Base-by-base conservation (phyloP, 257 asterid genomes). In the Jacaranda copaia region DNA sequence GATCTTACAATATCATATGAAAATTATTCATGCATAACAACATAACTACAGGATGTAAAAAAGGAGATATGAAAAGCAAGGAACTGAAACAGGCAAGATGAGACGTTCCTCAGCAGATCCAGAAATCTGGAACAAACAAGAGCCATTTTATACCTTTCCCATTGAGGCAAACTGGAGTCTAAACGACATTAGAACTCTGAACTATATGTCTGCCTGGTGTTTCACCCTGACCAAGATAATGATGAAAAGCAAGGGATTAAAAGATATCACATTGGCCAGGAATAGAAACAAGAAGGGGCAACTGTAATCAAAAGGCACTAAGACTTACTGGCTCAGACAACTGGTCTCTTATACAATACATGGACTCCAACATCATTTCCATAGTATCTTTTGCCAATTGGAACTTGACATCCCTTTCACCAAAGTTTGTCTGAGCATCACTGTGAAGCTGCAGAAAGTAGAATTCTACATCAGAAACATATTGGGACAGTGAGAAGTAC, bases 321-420 rank as follows among this genome's bases (percentile, higher is more conserved):
- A 25, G 56, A 81, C 85, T 79, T 66, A 87, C 91, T 74, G 78
- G 80, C 55, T 81, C 89, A 35, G 88, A 74, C 74, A 85, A 56
- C 56, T 81, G 82, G 67, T 81, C 87, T 77, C 83, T 77, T 57
- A 80, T 72, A 59, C 72, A 64, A 73, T 90, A 84, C 92, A 90
- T 88, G 81, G 96, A 88, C 73, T 85, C 81, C 84, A 90, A 75
- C 92, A 85, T 88, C 84, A 83, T 78, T 61, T 88, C 90, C 87
- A 88, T 84, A 5, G 90, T 81, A 81, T 87, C 93, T 68, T 87
- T 88, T 4, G 85, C 85, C 83, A 87, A 73, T 79, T 82, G 87
- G 77, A 88, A 88, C 79, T 86, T 81, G 55, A 81, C 84, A 48
- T 81, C 81, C 56, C 62, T 73, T 70, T 84, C 86, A 35, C 82